Percentiles rank a stretch among this genome's conserved stretches.
Conservation (phyloP, 2,329 filamentous ascomycete species). For the Alternaria panax region DNA sequence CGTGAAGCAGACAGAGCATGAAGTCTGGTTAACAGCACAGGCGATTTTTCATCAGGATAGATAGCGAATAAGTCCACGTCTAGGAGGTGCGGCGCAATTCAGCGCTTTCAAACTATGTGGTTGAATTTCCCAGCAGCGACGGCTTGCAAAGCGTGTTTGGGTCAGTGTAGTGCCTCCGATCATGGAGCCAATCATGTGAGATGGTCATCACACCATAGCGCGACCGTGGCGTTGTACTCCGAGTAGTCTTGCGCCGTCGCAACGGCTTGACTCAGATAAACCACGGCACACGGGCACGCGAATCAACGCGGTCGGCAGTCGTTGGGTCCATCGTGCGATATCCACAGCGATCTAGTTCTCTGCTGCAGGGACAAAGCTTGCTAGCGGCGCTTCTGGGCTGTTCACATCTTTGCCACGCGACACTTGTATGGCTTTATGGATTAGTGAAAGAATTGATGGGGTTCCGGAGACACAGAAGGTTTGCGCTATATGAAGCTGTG, state of each 20-base stretch:
- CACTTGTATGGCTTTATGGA: not conserved
- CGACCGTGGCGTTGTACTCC: not conserved
- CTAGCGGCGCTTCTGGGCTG: not conserved
- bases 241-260: not conserved
- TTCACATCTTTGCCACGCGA: not conserved
- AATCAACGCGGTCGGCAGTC: not conserved
- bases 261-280: constrained; percentile 1
- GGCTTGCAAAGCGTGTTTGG: not conserved
- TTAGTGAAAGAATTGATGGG: not conserved
- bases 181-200: not conserved
- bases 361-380: not conserved
- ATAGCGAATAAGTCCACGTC: not conserved
- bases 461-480: not conserved
- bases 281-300: not conserved
- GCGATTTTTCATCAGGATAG: not conserved
- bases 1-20: not conserved
- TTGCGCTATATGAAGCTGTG: not conserved
- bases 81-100: not conserved
- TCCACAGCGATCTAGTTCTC: not conserved
- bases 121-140: not conserved
- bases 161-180: not conserved
- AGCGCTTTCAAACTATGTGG: not conserved
- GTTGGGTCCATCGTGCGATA: not conserved
- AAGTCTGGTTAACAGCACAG: not conserved
- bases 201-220: not conserved